Percentiles rank a stretch among this genome's conserved stretches.
Conservation (phyloP, 2,329 filamentous ascomycete species). For the Samsoniella hepiali region DNA sequence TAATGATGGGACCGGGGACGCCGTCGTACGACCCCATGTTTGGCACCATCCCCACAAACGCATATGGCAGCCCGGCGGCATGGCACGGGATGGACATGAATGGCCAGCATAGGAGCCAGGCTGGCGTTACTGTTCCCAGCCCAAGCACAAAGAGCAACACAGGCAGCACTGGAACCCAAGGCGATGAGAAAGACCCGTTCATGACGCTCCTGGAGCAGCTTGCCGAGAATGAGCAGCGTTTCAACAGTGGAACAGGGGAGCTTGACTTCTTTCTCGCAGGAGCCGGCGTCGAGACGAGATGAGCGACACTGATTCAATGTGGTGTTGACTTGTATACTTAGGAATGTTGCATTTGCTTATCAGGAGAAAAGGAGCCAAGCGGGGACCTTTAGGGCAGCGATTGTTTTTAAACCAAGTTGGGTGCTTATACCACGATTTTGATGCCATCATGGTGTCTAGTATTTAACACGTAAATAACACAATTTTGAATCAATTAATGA, state of each 20-base stretch:
- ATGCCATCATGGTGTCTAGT: background rate
- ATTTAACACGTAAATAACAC: background rate
- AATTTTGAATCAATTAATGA: background rate
- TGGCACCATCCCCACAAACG: slow-evolving; percentile 50
- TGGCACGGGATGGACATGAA: slow-evolving; percentile 48
- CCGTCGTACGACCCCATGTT: slow-evolving; percentile 58
- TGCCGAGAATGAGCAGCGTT: slow-evolving; percentile 70
- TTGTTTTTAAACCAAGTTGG: background rate
- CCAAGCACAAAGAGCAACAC: slow-evolving; percentile 49
- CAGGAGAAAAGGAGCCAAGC: background rate
- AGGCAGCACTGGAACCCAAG: slow-evolving; percentile 46
- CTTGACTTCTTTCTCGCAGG: slow-evolving; percentile 69
- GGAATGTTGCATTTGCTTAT: background rate
- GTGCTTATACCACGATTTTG: background rate
- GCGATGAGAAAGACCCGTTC: slow-evolving; percentile 76
- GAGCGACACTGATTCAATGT: background rate
- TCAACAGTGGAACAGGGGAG: slow-evolving; percentile 63
- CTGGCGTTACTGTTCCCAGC: slow-evolving; percentile 38
- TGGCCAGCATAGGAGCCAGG: slow-evolving; percentile 32
- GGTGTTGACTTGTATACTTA: background rate
- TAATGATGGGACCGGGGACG: slow-evolving; percentile 17
- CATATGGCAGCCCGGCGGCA: slow-evolving; percentile 49
- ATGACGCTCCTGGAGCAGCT: slow-evolving; percentile 75
- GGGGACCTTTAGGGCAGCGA: background rate
- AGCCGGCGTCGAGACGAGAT: slow-evolving; percentile 20